A percentile compares a stretch with the other conserved stretches of the same genome.
Evolutionary conservation across 192 early-diverging fungal genomes (phyloP).

Genomic region (Rhizophagus prolifer): DNA sequence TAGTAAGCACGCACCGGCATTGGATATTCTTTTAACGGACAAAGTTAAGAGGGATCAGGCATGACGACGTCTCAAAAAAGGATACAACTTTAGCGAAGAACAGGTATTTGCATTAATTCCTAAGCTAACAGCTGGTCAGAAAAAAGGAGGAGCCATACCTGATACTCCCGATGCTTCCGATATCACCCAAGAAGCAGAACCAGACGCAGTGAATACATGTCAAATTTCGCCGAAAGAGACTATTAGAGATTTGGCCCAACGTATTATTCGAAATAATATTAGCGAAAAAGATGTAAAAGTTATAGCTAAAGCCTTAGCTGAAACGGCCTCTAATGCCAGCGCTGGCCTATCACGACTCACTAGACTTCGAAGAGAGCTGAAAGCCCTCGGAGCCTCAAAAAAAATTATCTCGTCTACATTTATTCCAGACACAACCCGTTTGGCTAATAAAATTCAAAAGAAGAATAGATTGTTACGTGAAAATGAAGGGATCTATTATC

Average conservation of each 20-base stretch:
- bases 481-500: slow-evolving; percentile 5
- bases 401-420: not conserved
- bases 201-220: not conserved
- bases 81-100: slow-evolving; percentile 18
- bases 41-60: slow-evolving; percentile 17
- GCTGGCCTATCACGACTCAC: not conserved
- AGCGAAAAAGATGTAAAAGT: not conserved
- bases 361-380: not conserved
- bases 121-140: not conserved
- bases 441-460: slow-evolving; percentile 6
- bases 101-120: slow-evolving; percentile 24
- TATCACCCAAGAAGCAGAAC: not conserved
- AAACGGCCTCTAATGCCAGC: slow-evolving; percentile 5
- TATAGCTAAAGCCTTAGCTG: not conserved
- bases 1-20: no score
- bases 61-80: not conserved
- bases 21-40: not conserved
- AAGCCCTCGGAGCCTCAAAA: not conserved
- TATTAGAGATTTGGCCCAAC: not conserved
- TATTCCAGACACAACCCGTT: slow-evolving; percentile 1
- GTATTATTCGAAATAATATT: not conserved
- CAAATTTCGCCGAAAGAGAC: not conserved
- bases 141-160: not conserved
- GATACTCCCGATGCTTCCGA: no score
- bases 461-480: not conserved